Percentiles rank a stretch among this genome's conserved stretches.
These are phyloP conservation scores for Acanthamoeba culbertsoni DNA, from an alignment of 208 protist genomes.

Conservation along the genomic window DNA sequence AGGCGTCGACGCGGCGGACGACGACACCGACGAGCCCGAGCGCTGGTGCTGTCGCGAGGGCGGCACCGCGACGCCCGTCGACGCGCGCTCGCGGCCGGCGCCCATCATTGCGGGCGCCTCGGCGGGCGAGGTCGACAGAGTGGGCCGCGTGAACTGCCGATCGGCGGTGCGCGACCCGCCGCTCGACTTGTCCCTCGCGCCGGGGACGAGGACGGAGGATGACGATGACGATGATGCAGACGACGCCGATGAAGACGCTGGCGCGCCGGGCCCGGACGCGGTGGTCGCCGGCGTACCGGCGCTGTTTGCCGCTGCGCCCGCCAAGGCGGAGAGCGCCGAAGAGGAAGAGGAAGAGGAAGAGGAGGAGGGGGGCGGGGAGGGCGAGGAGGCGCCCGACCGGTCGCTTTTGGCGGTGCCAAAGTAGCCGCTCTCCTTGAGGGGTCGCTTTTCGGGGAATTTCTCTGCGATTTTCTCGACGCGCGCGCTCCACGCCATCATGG, in stretches of 20 bases:
- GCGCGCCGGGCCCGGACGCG: too few species aligned
- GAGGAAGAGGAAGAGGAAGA: not conserved
- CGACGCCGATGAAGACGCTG: too few species aligned
- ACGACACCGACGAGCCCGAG: not conserved
- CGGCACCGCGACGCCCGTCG: not conserved
- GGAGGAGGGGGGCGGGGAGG: not conserved
- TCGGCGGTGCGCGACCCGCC: too few species aligned
- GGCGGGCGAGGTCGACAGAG: not conserved
- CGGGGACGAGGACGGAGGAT: not conserved
- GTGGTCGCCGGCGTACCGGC: too few species aligned
- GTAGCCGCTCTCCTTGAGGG: not conserved
- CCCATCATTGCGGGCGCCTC: not conserved
- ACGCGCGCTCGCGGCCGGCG: not conserved
- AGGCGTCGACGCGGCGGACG: not conserved
- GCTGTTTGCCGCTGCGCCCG: not conserved
- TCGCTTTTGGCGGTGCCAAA: not conserved
- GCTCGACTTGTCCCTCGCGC: not conserved
- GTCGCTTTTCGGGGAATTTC: not conserved
- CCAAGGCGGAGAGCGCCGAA: not conserved
- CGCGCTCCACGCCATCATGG: not conserved
- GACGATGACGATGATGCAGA: not conserved
- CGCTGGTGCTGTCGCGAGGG: not conserved
- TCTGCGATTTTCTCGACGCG: not conserved
- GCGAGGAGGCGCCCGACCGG: not conserved
- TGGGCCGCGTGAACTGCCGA: not conserved